Evolutionary conservation across 208 protist genomes (phyloP), one percentile per base, ranked within the genome.

Genomic region (Trypanosoma mega): DNA sequence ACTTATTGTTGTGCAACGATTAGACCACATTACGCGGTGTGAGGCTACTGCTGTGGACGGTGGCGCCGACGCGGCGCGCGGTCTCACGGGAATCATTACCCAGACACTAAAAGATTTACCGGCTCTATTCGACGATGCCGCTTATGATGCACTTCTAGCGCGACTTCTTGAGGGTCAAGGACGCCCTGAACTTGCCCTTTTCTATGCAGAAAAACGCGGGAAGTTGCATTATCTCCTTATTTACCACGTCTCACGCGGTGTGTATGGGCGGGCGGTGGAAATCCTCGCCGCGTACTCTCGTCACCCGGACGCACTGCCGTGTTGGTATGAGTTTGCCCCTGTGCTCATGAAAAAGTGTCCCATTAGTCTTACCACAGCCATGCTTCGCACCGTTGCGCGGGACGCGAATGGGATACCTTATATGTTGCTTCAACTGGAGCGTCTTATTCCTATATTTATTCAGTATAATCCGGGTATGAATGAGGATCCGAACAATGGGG

Each of bases 311-410:
- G 63, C 71, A 11, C 68, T 72, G 44, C 77, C 76, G 33, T 43
- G 92, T 20, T 98, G 87, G 82, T 99, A 98, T 68, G 85, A 94
- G 45, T 96, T 94, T 68, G 73, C 82, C 7, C 92, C 96, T 1
- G 49, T 85, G 21, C 66, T 99, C 9, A 96, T 98, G 21, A 71
- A 76, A 63, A 78, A 95, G 45, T 72, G 78, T 30, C 95, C 97
- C 3, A 64, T 93, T 23, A 69, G 83, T 30, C 74, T 93, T 20
- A 79, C 97, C 7, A 80, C 82, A 11, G 77, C 64, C 0, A 77
- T 91, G 72, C 60, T 92, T n/a, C 58, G 73, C 3, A 71, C 52
- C n/a, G 56, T 83, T 29, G 63, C 48, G 20, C 65, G 74, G 37
- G 76, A 92, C 36, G 49, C 56, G 27, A 67, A 78, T 14, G 59